Evolutionary conservation across 331 rosid species (phyloP).

Genomic region (Quercus lobata): DNA sequence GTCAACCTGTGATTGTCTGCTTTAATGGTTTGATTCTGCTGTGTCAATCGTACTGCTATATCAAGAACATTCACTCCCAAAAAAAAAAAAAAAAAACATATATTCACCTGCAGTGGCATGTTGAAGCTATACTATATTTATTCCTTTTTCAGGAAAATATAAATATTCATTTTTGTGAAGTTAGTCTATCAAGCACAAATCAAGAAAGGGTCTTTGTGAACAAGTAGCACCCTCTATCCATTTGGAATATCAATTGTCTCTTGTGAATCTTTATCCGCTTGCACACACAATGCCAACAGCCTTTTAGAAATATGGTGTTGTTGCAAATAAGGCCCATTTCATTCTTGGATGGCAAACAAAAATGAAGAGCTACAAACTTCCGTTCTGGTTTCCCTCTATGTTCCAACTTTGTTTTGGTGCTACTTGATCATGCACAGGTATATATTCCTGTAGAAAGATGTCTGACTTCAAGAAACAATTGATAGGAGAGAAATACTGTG

Average conservation of each 20-base stretch:
- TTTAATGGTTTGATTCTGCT: neutral
- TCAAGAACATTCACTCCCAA: neutral
- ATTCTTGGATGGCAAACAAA: neutral
- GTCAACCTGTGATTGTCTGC: neutral
- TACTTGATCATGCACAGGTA: constrained; percentile 25
- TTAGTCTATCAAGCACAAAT: neutral
- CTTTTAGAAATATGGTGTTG: neutral
- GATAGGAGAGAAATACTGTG: neutral
- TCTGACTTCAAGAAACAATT: neutral
- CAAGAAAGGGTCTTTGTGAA: neutral
- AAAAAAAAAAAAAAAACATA: too few species aligned
- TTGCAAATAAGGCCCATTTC: neutral
- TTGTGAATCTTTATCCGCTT: neutral
- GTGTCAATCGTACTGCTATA: neutral
- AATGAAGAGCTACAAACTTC: neutral
- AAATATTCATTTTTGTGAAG: neutral
- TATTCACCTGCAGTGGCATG: too few species aligned
- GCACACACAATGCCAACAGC: neutral
- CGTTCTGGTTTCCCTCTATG: constrained; percentile 11
- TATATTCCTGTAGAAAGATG: constrained; percentile 30
- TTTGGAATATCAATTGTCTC: neutral
- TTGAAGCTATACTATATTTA: neutral
- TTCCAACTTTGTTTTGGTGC: constrained; percentile 25
- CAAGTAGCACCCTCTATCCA: neutral
- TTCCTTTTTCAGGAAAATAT: neutral